These are phyloP conservation scores for Rhamnella rubrinervis DNA, from an alignment of 331 rosid genomes.

Conservation along the genomic window DNA sequence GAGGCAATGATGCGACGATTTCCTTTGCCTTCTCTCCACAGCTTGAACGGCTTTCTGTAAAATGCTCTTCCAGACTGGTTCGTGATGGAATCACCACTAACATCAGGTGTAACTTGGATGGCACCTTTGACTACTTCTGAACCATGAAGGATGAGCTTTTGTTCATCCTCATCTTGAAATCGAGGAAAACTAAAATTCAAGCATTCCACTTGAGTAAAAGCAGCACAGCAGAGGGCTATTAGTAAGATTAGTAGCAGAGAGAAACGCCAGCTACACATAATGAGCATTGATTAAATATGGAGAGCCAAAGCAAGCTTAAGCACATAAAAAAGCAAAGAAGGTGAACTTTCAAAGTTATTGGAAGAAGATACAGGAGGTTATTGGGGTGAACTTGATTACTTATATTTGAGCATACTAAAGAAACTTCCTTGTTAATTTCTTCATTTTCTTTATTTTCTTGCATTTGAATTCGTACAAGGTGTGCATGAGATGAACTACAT, in stretches of 20 bases:
- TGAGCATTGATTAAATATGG: neutral
- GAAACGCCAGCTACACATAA: constrained; percentile 1
- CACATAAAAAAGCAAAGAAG: neutral
- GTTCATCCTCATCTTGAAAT: constrained; percentile 15
- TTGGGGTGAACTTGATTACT: constrained; percentile 2
- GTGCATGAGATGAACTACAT: neutral
- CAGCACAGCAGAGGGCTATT: constrained; percentile 22
- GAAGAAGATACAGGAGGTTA: neutral
- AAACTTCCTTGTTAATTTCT: neutral
- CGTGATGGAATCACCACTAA: neutral
- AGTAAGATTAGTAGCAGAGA: neutral
- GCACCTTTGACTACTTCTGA: constrained; percentile 29
- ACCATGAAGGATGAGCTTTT: neutral
- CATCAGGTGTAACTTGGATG: constrained; percentile 72
- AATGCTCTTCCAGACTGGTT: constrained; percentile 50
- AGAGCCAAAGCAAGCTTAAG: neutral
- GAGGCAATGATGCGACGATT: constrained; percentile 20
- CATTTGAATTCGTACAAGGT: neutral
- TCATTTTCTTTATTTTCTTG: neutral
- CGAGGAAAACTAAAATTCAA: constrained; percentile 44
- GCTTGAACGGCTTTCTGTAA: constrained; percentile 28
- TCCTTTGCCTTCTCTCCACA: constrained; percentile 36
- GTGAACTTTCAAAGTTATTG: neutral
- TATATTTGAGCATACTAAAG: neutral
- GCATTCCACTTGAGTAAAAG: constrained; percentile 27